phyloP scores from a whole-genome alignment of 73 alveolate species.

The Effrenium voratum region DNA sequence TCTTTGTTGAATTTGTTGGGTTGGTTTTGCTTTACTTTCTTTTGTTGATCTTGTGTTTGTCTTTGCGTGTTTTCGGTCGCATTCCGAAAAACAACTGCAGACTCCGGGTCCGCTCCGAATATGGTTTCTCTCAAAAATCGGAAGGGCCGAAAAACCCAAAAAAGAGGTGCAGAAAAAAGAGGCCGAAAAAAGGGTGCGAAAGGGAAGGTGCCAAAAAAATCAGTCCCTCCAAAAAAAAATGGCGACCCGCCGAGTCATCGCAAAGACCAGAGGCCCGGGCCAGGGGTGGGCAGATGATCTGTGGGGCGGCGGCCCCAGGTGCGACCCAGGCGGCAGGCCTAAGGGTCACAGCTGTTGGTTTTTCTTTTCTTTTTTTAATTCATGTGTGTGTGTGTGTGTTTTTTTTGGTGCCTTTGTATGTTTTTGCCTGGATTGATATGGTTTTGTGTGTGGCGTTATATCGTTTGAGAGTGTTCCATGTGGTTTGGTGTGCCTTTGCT shows the following conservation, averaged over 20 bases:
- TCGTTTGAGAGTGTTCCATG: background rate
- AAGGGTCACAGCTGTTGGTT: background rate
- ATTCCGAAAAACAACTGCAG: background rate
- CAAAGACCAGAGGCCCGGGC: background rate
- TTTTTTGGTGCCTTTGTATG: background rate
- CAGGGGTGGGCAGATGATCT: conserved; percentile 9
- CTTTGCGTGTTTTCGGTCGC: too few species aligned
- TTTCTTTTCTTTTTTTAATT: background rate
- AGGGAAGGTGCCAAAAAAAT: too few species aligned
- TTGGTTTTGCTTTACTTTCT: too few species aligned
- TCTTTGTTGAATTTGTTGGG: too few species aligned
- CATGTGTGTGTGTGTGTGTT: background rate
- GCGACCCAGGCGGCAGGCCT: conserved; percentile 36
- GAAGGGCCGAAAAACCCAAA: background rate
- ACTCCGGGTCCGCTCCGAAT: background rate
- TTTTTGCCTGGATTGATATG: background rate
- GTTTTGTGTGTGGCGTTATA: background rate
- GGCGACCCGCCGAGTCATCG: background rate
- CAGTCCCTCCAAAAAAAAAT: background rate
- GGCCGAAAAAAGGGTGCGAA: too few species aligned
- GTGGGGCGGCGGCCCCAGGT: conserved; percentile 38
- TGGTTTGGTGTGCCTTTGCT: background rate
- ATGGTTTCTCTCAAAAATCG: background rate
- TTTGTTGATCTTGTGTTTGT: too few species aligned
- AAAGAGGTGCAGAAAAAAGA: background rate